Base-by-base conservation (phyloP, 305 asterid genomes). In the Salvia sclarea region DNA sequence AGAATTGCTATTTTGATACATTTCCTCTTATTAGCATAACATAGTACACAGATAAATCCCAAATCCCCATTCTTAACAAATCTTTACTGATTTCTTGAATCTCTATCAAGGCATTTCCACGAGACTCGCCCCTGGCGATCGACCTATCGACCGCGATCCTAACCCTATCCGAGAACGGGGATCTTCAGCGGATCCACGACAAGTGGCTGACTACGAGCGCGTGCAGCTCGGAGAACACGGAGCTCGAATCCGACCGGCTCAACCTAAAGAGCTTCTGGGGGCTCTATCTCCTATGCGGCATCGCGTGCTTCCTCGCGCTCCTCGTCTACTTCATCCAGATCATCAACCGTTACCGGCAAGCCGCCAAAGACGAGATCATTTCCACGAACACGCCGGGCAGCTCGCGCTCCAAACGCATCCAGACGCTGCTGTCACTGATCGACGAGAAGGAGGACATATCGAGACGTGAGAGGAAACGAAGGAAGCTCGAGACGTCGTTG, bases 111-210 rank as follows among this genome's bases (percentile, higher is more conserved):
- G 96, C 89, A 35, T 91, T 88, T 72, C 87, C 88, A 1, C 83
- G 85, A 38, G 97, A 82, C 54, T 88, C 96, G 61, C 96, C 95
- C 4, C 79, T 91, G 61, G 87, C 96, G 6, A 64, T 83, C 3
- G 95, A 88, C 83, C 61, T 91, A 57, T 87, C 96, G 13, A 89
- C 95, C 11, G 88, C 98, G 12, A 87, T 89, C 18, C 70, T 87
- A 16, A 78, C 85, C 40, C 87, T 91, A 9, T 80, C 97, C 5
- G 95, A 91, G 78, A 88, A 73, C 10, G 95, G 95, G 25, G 88
- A 87, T 43, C 90, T 92, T 66, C 92, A 92, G 25, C 71, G 89
- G 61, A 85, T 92, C 69, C 94, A 86, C 61, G 75, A 89, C 75
- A 88, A 89, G 64, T 89, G 96, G 96, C 70, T 92, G 64, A 86